These are phyloP conservation scores for Suillus subluteus DNA, from an alignment of 768 basidiomycete genomes.

Conservation along the genomic window DNA sequence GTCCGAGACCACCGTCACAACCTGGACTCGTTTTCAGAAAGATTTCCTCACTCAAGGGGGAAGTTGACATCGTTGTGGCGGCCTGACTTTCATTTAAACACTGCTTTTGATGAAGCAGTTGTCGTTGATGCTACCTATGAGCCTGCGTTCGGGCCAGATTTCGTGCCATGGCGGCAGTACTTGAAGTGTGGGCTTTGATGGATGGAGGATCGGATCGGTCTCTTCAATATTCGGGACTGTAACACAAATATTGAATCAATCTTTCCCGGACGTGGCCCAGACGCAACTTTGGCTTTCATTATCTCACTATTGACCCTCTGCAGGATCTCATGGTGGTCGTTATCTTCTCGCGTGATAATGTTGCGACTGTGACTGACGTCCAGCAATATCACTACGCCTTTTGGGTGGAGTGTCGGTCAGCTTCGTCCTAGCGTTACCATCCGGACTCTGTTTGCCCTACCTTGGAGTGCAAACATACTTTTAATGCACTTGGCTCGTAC, in stretches of 20 bases:
- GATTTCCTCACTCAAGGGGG: neutral
- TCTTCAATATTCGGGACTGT: neutral
- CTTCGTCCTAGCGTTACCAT: too few relatives aligned
- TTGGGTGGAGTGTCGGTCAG: neutral
- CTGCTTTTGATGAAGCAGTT: neutral
- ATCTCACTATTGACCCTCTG: neutral
- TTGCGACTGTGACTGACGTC: neutral
- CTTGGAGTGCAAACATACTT: neutral
- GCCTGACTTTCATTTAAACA: neutral
- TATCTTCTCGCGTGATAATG: neutral
- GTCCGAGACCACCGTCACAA: neutral
- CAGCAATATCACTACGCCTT: neutral
- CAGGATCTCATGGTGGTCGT: neutral
- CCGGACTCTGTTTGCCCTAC: neutral
- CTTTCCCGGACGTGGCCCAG: neutral
- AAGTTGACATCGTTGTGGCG: neutral
- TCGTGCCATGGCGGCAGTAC: too few relatives aligned
- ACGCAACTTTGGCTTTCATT: neutral
- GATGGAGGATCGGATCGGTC: neutral
- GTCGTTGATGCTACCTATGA: too few relatives aligned
- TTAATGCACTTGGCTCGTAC: neutral
- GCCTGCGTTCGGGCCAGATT: too few relatives aligned
- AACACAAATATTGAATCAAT: neutral
- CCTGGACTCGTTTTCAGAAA: neutral
- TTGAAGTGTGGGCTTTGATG: neutral